phyloP scores from a whole-genome alignment of 78 protist genomes.

The Andalucia godoyi region DNA sequence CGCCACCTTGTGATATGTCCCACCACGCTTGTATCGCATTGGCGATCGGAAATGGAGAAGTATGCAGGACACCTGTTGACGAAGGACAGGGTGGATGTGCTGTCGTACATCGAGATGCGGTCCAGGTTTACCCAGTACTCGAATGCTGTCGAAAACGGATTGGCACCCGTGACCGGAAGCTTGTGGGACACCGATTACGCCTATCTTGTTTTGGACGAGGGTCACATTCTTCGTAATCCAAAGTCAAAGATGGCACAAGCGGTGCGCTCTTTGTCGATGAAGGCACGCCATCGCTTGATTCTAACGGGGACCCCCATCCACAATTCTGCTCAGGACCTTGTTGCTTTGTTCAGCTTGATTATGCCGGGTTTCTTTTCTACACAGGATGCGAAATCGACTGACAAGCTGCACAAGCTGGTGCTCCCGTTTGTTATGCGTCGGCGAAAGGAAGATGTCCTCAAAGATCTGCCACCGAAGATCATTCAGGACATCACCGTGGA shows the following conservation, averaged over 20 bases:
- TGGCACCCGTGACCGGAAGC: too few relatives aligned
- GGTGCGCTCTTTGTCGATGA: conserved; percentile 38
- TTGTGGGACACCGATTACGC: too few relatives aligned
- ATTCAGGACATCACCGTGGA: conserved; percentile 77
- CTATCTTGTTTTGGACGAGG: conserved; percentile 92
- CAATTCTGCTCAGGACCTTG: conserved; percentile 75
- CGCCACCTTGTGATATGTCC: conserved; percentile 81
- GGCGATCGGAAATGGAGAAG: conserved; percentile 67
- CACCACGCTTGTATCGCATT: conserved; percentile 76
- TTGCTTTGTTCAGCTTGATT: conserved; percentile 93
- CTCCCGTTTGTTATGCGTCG: conserved; percentile 92
- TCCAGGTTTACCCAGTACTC: too few relatives aligned
- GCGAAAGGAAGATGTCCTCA: conserved; percentile 80
- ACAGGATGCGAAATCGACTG: conserved; percentile 10
- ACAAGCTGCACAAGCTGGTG: conserved; percentile 76
- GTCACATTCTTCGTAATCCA: conserved; percentile 81
- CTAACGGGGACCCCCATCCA: conserved; percentile 94
- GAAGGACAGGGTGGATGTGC: conserved; percentile 10
- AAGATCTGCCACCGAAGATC: conserved; percentile 94
- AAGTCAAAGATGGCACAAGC: conserved; percentile 53
- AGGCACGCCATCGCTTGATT: conserved; percentile 75
- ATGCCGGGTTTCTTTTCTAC: conserved; percentile 96
- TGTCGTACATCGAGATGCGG: conserved; percentile 49
- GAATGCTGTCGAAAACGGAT: too few relatives aligned
- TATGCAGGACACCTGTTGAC: conserved; percentile 27